Conservation (phyloP, 306 rosid species). For the Gleditsia sinensis region DNA sequence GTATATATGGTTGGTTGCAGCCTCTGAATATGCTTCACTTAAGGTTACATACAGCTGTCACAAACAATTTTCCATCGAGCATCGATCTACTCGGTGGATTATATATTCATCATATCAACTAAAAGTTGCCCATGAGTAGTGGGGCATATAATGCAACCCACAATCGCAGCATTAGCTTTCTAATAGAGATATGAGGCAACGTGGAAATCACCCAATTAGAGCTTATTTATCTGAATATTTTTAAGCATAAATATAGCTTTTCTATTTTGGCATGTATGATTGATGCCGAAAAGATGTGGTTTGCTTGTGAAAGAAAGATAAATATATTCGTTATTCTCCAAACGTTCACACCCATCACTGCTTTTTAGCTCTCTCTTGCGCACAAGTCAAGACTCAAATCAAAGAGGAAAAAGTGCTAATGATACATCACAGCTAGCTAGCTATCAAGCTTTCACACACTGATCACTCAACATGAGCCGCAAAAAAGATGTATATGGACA, state of each 20-base stretch:
- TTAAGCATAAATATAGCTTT: not conserved
- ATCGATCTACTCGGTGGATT: conserved; percentile 31
- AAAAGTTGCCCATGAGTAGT: conserved; percentile 36
- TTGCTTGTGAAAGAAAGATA: conserved; percentile 37
- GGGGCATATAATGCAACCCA: conserved; percentile 57
- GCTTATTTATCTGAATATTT: conserved; percentile 13
- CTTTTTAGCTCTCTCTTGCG: conserved; percentile 41
- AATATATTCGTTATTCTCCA: conserved; percentile 52
- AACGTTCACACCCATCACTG: conserved; percentile 36
- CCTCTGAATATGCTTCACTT: conserved; percentile 47
- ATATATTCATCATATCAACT: conserved; percentile 23
- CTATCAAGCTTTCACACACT: conserved; percentile 52
- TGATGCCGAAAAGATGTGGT: conserved; percentile 38
- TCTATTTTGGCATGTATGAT: conserved; percentile 24
- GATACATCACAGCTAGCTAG: conserved; percentile 17
- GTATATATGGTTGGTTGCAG: conserved; percentile 11
- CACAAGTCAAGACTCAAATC: conserved; percentile 39
- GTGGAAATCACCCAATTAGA: conserved; percentile 36
- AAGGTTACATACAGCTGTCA: conserved; percentile 53
- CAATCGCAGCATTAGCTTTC: conserved; percentile 46
- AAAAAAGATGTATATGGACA: conserved; percentile 31
- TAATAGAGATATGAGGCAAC: conserved; percentile 34
- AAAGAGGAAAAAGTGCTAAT: conserved; percentile 31
- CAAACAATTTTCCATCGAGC: conserved; percentile 24
- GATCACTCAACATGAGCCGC: conserved; percentile 22